A percentile compares a stretch with the other conserved stretches of the same genome.
phyloP scores from a whole-genome alignment of 176 grass and related monocot species.

The Saccharum officinarum region DNA sequence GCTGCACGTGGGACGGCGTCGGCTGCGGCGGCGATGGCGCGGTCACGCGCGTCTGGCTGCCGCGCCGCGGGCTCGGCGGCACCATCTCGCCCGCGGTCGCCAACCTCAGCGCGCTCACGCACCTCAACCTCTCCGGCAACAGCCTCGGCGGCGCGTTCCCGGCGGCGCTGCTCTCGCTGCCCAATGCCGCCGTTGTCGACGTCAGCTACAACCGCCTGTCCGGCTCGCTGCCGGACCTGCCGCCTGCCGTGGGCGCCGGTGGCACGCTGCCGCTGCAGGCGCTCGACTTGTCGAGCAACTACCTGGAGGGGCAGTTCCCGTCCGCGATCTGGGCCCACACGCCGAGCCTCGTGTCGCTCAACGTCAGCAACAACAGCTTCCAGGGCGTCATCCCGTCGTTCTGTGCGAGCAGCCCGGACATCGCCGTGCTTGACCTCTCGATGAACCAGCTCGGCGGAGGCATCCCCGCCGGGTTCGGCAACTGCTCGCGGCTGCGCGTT shows the following conservation, averaged over 20 bases:
- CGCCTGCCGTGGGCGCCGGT: background rate
- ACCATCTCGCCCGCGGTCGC: constrained; percentile 45
- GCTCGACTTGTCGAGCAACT: constrained; percentile 57
- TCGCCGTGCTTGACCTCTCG: constrained; percentile 45
- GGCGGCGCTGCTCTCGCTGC: constrained; percentile 22
- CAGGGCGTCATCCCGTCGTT: constrained; percentile 37
- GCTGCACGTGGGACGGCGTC: constrained; percentile 60
- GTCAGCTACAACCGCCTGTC: constrained; percentile 52
- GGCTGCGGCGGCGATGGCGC: constrained; percentile 7
- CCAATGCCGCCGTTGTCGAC: constrained; percentile 29
- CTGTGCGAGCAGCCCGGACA: background rate
- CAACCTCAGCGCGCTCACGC: constrained; percentile 31
- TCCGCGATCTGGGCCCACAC: constrained; percentile 26
- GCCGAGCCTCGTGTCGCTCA: constrained; percentile 35
- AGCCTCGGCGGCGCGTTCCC: constrained; percentile 36
- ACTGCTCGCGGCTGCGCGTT: constrained; percentile 32
- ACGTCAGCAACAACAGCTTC: constrained; percentile 52
- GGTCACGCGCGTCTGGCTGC: constrained; percentile 38
- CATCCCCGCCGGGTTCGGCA: constrained; percentile 19
- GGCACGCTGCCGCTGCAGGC: constrained; percentile 20
- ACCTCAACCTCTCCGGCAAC: constrained; percentile 59
- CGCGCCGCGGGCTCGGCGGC: constrained; percentile 35
- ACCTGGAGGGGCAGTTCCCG: constrained; percentile 40
- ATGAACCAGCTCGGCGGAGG: constrained; percentile 25
- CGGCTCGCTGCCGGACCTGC: constrained; percentile 29